phyloP scores from a whole-genome alignment of 148 eudicot species.

The Cornus florida region DNA sequence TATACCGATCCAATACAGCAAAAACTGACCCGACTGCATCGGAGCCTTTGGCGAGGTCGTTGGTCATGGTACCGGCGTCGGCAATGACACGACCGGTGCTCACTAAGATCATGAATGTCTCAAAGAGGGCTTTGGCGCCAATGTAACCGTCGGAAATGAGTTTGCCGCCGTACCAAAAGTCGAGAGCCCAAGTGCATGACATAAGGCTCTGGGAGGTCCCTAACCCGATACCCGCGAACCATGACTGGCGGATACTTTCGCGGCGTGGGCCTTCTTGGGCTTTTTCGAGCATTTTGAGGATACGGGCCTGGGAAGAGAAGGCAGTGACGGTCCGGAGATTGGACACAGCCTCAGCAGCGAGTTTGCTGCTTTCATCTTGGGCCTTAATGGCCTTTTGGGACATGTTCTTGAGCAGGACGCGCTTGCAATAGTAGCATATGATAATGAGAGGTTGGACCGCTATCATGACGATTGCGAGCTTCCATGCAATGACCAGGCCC shows the following conservation, averaged over 20 bases:
- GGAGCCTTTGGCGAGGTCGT: conserved; percentile 75
- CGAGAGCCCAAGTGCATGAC: conserved; percentile 69
- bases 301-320: conserved; percentile 69
- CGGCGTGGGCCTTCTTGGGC: conserved; percentile 69
- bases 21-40: conserved; percentile 76
- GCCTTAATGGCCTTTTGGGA: conserved; percentile 69
- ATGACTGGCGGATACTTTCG: conserved; percentile 70
- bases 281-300: conserved; percentile 62
- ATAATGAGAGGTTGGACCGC: conserved; percentile 77
- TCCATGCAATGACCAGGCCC: conserved; percentile 80
- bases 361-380: conserved; percentile 68
- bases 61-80: conserved; percentile 85
- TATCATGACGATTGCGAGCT: conserved; percentile 75
- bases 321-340: conserved; percentile 77
- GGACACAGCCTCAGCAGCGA: conserved; percentile 85
- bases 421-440: conserved; percentile 52
- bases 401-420: conserved; percentile 72
- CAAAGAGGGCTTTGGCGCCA: conserved; percentile 50
- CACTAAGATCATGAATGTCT: conserved; percentile 75
- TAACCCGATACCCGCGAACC: conserved; percentile 82
- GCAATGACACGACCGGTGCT: conserved; percentile 90
- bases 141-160: conserved; percentile 56
- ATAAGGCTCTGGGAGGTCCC: conserved; percentile 63
- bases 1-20: conserved; percentile 57
- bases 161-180: conserved; percentile 86